Base-by-base conservation (phyloP, 2,329 filamentous ascomycete genomes). In the Phialophora tarda region DNA sequence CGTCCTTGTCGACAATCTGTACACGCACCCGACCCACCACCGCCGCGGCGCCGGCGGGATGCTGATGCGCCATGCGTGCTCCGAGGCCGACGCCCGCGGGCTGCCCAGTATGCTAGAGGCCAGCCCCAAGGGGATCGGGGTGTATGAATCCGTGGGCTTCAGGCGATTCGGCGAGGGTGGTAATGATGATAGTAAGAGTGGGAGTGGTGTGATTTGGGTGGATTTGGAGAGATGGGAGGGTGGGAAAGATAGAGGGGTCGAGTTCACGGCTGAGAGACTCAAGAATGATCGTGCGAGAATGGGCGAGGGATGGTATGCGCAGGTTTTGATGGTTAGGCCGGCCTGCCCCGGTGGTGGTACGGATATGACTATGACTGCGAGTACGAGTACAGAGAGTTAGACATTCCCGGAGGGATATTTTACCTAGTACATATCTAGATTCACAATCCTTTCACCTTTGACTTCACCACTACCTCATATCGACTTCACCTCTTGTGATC, bases 1-100 rank as follows among this genome's bases (percentile, higher is more conserved):
- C 44, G 60, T 69, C 21, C 51, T 62, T 6, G 63, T 69, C 17
- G 69, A 69, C 44, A 60, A 64, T 21, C 32, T 71, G n/a, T 69
- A 58, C 14, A 69, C 66, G 1, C 51, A 62, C 11, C 66, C 66
- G 3, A 34, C 1, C 3, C 66, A 68, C 44, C 64, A 67, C 7
- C 57, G 69, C 6, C 61, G 63, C n/a, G 69, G 69, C 10, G 69
- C 64, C 2, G 64, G 66, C 11, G 26, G 53, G 30, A 48, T 65
- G 59, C 28, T 69, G 23, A 66, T 71, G 66, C 57, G 53, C 0
- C 55, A 64, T 26, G 58, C 50, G n/a, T 54, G 55, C 12, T 30
- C 6, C 1, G 54, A 64, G 55, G 66, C 66, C 3, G 69, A 71
- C 44, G 47, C 41, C 14, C 17, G 32, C 28, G 58, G 55, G 10